Evolutionary conservation across 805 yeast species (phyloP), one percentile per base, ranked within the genome.

Genomic region (Zygotorulaspora sp.): DNA sequence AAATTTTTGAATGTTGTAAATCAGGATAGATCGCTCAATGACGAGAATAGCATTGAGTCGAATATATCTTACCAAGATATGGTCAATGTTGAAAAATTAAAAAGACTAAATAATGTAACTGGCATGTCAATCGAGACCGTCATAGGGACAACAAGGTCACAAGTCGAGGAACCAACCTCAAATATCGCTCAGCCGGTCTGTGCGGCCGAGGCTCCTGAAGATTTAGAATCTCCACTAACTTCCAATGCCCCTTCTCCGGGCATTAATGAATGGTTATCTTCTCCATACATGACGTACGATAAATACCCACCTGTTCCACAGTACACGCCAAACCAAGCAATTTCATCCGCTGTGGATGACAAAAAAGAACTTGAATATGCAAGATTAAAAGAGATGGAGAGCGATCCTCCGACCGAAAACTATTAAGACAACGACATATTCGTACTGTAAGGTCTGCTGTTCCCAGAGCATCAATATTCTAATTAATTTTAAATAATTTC

Each of bases 111-210:
- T 49, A 84, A 88, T 54, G 87, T 87, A 14, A 67, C 88, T 5
- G 85, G 86, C n/a, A 64, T 86, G 53, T 84, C 88, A 35, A 75
- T 86, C 1, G 95, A 84, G 58, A 74, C 87, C 1, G 69, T 85
- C 15, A 71, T 88, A 18, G 97, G 97, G 3, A 87, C 95, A 0
- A 81, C 76, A 49, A 66, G 90, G 45, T 43, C 45, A 6, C 32
- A 26, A 17, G 16, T 6, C 23, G 26, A 22, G 17, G 32, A 30
- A 17, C 13, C 4, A 12, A 18, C 14, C 8, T 6, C 31, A 6
- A 5, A 9, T 11, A 24, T 28, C 13, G 30, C 13, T 5, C 24
- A 30, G 10, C 12, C 30, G 30, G 11, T 26, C 8, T 9, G 17
- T 14, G 33, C 23, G 10, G 27, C 19, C 10, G 38, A 30, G 11